Conservation (phyloP, 805 yeast genomes). For the Candida xiaguanensis region DNA sequence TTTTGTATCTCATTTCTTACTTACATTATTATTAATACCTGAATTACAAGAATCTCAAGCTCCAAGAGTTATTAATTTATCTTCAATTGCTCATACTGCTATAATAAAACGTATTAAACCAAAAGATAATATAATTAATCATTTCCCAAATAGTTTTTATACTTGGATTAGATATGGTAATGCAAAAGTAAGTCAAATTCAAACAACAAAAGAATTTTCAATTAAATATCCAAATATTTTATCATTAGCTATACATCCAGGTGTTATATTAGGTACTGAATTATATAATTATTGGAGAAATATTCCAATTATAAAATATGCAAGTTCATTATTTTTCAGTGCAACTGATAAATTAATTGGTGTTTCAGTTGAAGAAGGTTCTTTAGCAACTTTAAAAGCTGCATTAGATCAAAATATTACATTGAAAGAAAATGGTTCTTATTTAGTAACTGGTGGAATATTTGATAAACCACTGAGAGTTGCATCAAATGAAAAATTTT, state of each 20-base stretch:
- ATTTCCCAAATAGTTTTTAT: slow-evolving; percentile 21
- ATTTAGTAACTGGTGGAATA: slow-evolving; percentile 30
- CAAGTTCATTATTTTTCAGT: slow-evolving; percentile 15
- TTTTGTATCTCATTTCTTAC: slow-evolving; percentile 30
- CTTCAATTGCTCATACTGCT: slow-evolving; percentile 32
- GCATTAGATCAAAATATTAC: slow-evolving; percentile 27
- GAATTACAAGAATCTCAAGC: slow-evolving; percentile 15
- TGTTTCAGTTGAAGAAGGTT: slow-evolving; percentile 31
- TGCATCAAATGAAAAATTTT: slow-evolving; percentile 20
- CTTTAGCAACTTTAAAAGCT: slow-evolving; percentile 29
- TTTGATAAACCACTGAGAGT: slow-evolving; percentile 18
- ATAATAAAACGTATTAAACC: slow-evolving; percentile 24
- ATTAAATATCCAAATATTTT: slow-evolving; percentile 27
- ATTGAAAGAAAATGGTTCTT: slow-evolving; percentile 25
- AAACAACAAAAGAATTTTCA: slow-evolving; percentile 25
- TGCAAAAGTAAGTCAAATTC: slow-evolving; percentile 33
- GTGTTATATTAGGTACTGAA: slow-evolving; percentile 31
- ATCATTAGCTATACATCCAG: slow-evolving; percentile 37
- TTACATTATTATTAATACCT: slow-evolving; percentile 28
- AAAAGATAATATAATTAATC: slow-evolving; percentile 15
- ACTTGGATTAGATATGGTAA: slow-evolving; percentile 34
- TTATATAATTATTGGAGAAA: slow-evolving; percentile 28
- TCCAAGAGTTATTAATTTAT: slow-evolving; percentile 30
- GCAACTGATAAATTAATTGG: slow-evolving; percentile 19
- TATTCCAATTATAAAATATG: slow-evolving; percentile 20